These are phyloP conservation scores for Tylopilus sp. DNA, from an alignment of 768 basidiomycete species.

Conservation along the genomic window DNA sequence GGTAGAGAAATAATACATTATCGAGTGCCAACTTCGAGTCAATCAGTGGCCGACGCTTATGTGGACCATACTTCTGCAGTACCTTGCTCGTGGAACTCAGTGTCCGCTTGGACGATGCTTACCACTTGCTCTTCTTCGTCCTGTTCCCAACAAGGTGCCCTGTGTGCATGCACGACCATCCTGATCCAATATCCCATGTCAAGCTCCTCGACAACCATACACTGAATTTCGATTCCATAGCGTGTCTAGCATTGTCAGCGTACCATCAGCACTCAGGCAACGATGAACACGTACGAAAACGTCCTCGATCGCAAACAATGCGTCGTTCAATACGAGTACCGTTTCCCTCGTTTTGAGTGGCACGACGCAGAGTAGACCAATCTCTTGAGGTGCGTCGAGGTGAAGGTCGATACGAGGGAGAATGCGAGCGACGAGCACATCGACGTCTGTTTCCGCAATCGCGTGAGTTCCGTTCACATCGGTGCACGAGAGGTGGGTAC, in stretches of 20 bases:
- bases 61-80: background rate
- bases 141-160: background rate
- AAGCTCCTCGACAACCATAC: slow-evolving; percentile 1
- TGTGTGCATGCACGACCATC: slow-evolving; percentile 2
- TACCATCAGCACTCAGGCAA: background rate
- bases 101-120: background rate
- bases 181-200: slow-evolving; percentile 22
- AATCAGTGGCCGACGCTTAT: too few relatives aligned
- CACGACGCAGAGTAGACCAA: slow-evolving; percentile 10
- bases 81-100: background rate
- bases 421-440: slow-evolving; percentile 3
- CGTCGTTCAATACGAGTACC: background rate
- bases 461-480: background rate
- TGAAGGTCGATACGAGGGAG: slow-evolving; percentile 7
- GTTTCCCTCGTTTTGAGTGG: slow-evolving; percentile 1
- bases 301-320: background rate
- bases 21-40: too few relatives aligned
- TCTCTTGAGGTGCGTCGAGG: slow-evolving; percentile 6
- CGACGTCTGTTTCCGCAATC: slow-evolving; percentile 1
- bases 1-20: too few relatives aligned
- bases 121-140: background rate
- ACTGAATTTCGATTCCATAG: background rate
- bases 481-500: background rate
- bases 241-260: background rate
- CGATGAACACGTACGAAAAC: slow-evolving; percentile 9